Evolutionary conservation across 768 basidiomycete genomes (phyloP), one percentile per base, ranked within the genome.

Genomic region (Tricholoma flavovirens): DNA sequence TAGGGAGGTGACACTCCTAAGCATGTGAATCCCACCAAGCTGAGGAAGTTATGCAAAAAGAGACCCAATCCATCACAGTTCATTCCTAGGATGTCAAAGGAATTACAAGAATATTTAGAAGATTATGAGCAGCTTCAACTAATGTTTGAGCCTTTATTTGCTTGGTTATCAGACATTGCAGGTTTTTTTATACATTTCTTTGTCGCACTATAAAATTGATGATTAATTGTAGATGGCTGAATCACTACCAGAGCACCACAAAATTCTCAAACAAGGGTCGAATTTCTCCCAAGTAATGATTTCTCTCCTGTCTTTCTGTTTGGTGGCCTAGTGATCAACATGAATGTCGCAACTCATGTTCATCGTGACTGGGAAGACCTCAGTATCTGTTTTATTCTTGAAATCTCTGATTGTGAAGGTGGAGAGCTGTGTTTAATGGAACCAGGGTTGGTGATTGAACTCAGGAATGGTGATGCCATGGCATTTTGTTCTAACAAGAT

Each of bases 351-450:
- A 12, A 69, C 67, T 12, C 4, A 33, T n/a, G 51, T 46, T 14
- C 68, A 71, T 56, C 48, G 58, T 12, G 67, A 70, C 51, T 19
- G 19, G 3, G 29, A 53, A 10, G 66, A 69, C 59, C 26, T 58
- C 17, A 22, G 46, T 15, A 35, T 70, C 12, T 71, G 70, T 56
- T 48, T 68, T 19, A 59, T 71, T 30, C 56, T 67, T 15, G 53
- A 56, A 17, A 51, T 65, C 35, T 55, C 59, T 3, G 53, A 62
- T 32, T 68, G 63, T 51, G 38, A 50, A 51, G 69, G 67, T 29
- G 70, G 69, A 10, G 64, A 67, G 15, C 36, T 70, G 1, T 51
- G 54, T 19, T 48, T 70, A 2, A 43, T 57, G 49, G 66, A 71
- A 51, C 53, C 56, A 19, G 67, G 69, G n/a, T 49, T 69, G 8